Percentiles rank a stretch among this genome's conserved stretches.
Conservation (phyloP, 495 filamentous ascomycete genomes). For the Astrothelium subdiscretum region DNA sequence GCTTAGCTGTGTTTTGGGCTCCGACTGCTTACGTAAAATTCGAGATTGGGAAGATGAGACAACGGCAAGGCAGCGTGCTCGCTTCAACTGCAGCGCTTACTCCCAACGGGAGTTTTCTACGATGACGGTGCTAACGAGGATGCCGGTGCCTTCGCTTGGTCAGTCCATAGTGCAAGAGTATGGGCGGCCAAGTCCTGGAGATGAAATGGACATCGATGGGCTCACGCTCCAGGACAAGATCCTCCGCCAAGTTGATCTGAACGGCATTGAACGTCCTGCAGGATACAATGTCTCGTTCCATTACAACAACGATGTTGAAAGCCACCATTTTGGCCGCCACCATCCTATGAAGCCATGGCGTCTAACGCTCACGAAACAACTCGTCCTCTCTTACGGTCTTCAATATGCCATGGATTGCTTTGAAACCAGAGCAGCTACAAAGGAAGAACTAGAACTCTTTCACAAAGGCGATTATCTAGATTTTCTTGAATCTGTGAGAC, state of each 20-base stretch:
- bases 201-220: slow-evolving; percentile 2
- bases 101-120: not conserved
- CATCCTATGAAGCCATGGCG: slow-evolving; percentile 99
- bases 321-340: slow-evolving; percentile 85
- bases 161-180: not conserved
- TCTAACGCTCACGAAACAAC: slow-evolving; percentile 83
- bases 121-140: not conserved
- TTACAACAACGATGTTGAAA: slow-evolving; percentile 88
- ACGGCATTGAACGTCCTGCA: slow-evolving; percentile 64
- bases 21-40: not conserved
- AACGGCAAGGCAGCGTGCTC: not conserved
- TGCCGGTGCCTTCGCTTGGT: not conserved
- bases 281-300: slow-evolving; percentile 84
- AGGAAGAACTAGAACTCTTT: slow-evolving; percentile 78
- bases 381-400: slow-evolving; percentile 89
- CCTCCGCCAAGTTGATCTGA: slow-evolving; percentile 52
- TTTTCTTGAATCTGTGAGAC: slow-evolving; percentile 52
- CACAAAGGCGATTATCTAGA: slow-evolving; percentile 84
- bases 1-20: not conserved
- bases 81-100: not conserved
- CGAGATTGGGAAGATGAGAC: not conserved
- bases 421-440: slow-evolving; percentile 65
- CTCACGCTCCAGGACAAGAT: slow-evolving; percentile 24
- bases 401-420: slow-evolving; percentile 93
- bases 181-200: slow-evolving; percentile 1